Evolutionary conservation across 148 eudicot genomes (phyloP).

Genomic region (Camellia lanceoleosa): DNA sequence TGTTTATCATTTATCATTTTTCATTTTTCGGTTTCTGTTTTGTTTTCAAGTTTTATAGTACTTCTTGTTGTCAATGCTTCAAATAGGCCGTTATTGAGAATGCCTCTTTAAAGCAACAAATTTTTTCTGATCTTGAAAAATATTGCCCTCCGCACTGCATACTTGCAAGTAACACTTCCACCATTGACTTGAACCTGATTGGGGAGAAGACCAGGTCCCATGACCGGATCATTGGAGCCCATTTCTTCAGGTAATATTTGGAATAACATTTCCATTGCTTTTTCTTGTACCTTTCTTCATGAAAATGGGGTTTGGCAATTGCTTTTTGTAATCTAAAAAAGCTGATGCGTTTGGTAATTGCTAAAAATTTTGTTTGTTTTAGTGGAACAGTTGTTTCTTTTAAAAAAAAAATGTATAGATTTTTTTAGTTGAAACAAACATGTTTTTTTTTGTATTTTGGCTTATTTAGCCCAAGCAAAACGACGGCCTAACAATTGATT

Average conservation of each 20-base stretch:
- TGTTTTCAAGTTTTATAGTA: neutral
- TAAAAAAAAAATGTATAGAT: no score
- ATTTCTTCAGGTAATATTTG: constrained; percentile 76
- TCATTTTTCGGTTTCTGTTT: neutral
- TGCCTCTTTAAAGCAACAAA: constrained; percentile 80
- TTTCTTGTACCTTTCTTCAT: neutral
- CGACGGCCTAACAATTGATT: no score
- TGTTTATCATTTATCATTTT: no score
- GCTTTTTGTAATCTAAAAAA: no score
- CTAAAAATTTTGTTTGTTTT: no score
- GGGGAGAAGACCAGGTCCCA: constrained; percentile 85
- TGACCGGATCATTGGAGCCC: constrained; percentile 86
- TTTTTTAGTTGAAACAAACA: no score
- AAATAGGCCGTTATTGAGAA: constrained; percentile 90
- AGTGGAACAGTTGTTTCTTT: no score
- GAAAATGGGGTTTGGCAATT: no score
- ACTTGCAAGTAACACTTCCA: constrained; percentile 96
- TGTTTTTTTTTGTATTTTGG: neutral
- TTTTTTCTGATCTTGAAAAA: constrained; percentile 85
- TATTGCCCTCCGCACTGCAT: constrained; percentile 89
- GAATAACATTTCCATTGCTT: neutral
- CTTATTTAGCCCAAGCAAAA: no score
- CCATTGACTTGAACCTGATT: constrained; percentile 84
- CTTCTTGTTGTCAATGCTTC: constrained; percentile 14
- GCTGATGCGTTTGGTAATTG: no score